These are phyloP conservation scores for Loxodes magnus DNA, from an alignment of 73 alveolate species.

Conservation along the genomic window DNA sequence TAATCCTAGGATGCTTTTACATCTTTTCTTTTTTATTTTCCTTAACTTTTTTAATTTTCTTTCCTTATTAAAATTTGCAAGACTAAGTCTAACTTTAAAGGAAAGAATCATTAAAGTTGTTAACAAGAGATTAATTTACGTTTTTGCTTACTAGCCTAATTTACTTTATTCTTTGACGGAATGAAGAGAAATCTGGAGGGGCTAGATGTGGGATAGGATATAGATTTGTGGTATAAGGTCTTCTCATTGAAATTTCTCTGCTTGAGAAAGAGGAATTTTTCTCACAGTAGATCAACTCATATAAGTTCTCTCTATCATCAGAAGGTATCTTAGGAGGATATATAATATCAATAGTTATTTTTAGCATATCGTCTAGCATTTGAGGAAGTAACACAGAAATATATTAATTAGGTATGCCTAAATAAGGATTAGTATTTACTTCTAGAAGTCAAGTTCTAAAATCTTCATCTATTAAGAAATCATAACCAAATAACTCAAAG, in stretches of 20 bases:
- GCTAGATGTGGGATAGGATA: slow-evolving; percentile 10
- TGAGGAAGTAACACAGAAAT: slow-evolving; percentile 62
- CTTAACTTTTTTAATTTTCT: too few species aligned
- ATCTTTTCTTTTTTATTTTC: too few species aligned
- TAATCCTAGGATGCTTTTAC: too few species aligned
- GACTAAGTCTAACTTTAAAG: too few species aligned
- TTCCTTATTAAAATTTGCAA: too few species aligned
- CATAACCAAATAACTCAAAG: slow-evolving; percentile 52
- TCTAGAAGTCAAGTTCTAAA: slow-evolving; percentile 6
- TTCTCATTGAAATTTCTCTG: slow-evolving; percentile 2
- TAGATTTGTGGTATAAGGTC: background rate
- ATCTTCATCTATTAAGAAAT: slow-evolving; percentile 13
- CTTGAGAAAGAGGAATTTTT: slow-evolving; percentile 8
- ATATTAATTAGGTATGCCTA: slow-evolving; percentile 62
- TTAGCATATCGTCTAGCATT: slow-evolving; percentile 78
- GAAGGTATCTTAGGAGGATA: slow-evolving; percentile 16
- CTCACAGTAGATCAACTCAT: slow-evolving; percentile 38
- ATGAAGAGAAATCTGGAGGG: too few species aligned
- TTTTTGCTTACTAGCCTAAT: too few species aligned
- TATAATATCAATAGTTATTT: slow-evolving; percentile 50
- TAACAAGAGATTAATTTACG: too few species aligned
- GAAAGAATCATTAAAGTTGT: too few species aligned
- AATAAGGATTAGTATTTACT: slow-evolving; percentile 22
- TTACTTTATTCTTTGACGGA: too few species aligned
- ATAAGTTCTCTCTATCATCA: slow-evolving; percentile 14